Evolutionary conservation across 805 yeast species (phyloP).

Genomic region (Teunomyces cretensis): DNA sequence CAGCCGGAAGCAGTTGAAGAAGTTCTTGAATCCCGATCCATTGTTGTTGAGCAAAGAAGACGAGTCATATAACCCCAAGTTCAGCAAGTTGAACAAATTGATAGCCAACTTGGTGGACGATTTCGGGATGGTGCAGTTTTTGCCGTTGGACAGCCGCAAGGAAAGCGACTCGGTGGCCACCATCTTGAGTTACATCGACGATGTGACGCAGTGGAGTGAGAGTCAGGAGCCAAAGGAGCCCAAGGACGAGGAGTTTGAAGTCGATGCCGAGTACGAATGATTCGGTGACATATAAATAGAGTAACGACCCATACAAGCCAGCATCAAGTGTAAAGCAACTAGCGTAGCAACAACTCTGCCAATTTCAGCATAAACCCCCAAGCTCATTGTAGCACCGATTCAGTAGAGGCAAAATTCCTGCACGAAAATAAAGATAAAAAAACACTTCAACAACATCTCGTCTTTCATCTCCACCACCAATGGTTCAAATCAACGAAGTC

Average conservation of each 20-base stretch:
- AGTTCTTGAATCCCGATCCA: constrained; percentile 91
- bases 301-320: too few relatives aligned
- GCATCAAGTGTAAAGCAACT: too few relatives aligned
- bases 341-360: too few relatives aligned
- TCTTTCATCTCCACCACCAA: constrained; percentile 17
- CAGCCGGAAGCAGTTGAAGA: constrained; percentile 72
- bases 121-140: constrained; percentile 97
- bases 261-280: constrained; percentile 8
- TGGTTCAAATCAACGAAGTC: constrained; percentile 81
- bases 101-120: constrained; percentile 93
- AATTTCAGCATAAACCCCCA: too few relatives aligned
- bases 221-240: constrained; percentile 97
- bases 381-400: too few relatives aligned
- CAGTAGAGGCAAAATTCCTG: too few relatives aligned
- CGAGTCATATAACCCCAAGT: constrained; percentile 51
- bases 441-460: neutral
- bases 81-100: constrained; percentile 67
- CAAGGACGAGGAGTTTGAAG: constrained; percentile 26
- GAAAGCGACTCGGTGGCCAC: constrained; percentile 76
- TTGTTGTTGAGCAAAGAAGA: constrained; percentile 52
- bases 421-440: neutral
- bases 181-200: constrained; percentile 89
- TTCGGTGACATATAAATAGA: neutral
- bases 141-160: constrained; percentile 74
- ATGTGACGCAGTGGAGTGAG: constrained; percentile 97